Conservation (phyloP, 805 yeast genomes). For the Candida lessepsii region DNA sequence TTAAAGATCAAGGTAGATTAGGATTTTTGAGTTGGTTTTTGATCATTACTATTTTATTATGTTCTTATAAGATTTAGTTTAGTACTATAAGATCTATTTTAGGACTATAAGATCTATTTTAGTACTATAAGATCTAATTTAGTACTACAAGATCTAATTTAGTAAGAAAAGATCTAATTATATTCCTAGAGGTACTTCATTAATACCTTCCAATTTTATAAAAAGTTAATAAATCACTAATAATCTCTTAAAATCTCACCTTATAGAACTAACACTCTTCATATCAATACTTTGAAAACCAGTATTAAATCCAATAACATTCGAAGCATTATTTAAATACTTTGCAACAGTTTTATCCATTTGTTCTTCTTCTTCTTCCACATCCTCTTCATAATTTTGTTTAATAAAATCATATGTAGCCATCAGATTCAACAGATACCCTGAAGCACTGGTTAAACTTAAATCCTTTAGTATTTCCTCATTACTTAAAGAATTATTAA, state of each 20-base stretch:
- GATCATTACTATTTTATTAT: no score
- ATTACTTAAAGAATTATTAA: constrained; percentile 9
- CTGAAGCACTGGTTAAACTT: constrained; percentile 30
- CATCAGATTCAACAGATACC: constrained; percentile 26
- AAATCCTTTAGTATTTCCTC: constrained; percentile 23
- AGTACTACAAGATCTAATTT: no score
- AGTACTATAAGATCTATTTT: no score
- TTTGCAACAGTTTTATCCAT: constrained; percentile 24
- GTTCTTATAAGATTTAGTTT: no score
- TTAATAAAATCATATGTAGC: constrained; percentile 8
- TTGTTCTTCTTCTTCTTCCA: constrained; percentile 13
- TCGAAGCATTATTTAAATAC: constrained; percentile 32
- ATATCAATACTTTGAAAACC: constrained; percentile 41
- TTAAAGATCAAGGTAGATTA: constrained; percentile 65
- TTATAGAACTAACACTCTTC: constrained; percentile 37
- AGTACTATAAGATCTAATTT: no score
- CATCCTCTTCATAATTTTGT: constrained; percentile 6
- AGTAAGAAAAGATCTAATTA: no score
- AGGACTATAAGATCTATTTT: no score
- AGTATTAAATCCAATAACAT: constrained; percentile 41
- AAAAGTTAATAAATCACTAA: no score
- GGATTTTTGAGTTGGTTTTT: no score
- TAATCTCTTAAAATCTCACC: no score
- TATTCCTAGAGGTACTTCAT: no score
- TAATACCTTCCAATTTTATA: no score